Conservation (phyloP, 495 filamentous ascomycete species). For the Podospora sp. region DNA sequence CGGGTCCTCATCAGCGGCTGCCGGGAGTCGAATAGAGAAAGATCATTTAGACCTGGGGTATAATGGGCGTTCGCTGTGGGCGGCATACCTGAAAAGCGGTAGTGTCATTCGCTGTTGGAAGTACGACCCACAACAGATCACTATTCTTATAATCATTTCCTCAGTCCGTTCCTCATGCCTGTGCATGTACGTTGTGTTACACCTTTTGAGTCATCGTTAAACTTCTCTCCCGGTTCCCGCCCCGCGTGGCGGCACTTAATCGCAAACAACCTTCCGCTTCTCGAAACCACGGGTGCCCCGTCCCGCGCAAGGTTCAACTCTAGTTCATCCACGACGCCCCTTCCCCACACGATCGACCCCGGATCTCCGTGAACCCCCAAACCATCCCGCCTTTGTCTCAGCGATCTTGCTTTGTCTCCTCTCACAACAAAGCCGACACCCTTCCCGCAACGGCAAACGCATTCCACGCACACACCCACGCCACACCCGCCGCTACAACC, state of each 20-base stretch:
- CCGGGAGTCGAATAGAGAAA: neutral
- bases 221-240: neutral
- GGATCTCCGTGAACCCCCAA: neutral
- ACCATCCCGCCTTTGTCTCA: neutral
- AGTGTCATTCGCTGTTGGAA: neutral
- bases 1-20: neutral
- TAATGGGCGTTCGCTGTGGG: neutral
- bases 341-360: neutral
- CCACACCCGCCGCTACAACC: constrained; percentile 5
- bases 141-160: neutral
- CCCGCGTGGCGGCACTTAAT: neutral
- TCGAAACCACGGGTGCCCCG: neutral
- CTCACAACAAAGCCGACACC: neutral
- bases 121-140: neutral
- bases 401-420: neutral
- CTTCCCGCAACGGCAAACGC: neutral
- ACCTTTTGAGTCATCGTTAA: neutral
- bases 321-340: neutral
- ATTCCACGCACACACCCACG: neutral
- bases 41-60: neutral
- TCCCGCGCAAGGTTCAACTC: neutral
- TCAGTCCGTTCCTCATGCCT: neutral
- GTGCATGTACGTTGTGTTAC: neutral
- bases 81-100: neutral
- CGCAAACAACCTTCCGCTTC: neutral